A percentile compares a stretch with the other conserved stretches of the same genome.
These are phyloP conservation scores for Serendipita sp. DNA, from an alignment of 768 basidiomycete species.

Conservation along the genomic window DNA sequence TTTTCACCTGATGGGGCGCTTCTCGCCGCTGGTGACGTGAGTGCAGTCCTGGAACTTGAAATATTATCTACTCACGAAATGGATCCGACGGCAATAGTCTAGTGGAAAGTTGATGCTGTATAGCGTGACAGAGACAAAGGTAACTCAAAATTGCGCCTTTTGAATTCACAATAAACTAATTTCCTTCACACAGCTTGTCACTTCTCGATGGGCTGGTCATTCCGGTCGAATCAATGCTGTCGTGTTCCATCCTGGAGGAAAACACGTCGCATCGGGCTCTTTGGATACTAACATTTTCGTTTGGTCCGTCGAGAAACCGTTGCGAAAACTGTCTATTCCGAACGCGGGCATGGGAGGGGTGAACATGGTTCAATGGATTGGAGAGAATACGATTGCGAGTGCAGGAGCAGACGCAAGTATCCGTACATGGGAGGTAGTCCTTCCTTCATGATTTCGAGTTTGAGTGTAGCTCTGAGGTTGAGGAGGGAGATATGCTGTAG, in stretches of 20 bases:
- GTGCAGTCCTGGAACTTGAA: constrained; percentile 19
- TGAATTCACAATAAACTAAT: not conserved
- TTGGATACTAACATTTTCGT: constrained; percentile 89
- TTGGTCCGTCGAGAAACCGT: constrained; percentile 52
- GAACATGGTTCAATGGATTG: constrained; percentile 64
- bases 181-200: constrained; percentile 33
- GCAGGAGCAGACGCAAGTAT: constrained; percentile 75
- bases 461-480: no score
- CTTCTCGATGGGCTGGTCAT: constrained; percentile 77
- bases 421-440: constrained; percentile 38
- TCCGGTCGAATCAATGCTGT: constrained; percentile 66
- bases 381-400: constrained; percentile 41
- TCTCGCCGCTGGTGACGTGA: constrained; percentile 76
- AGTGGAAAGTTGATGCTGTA: constrained; percentile 69
- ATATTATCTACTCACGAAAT: not conserved
- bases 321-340: constrained; percentile 65
- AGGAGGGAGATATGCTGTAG: no score
- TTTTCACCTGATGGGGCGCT: constrained; percentile 65
- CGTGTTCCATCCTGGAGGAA: constrained; percentile 56
- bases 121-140: constrained; percentile 51
- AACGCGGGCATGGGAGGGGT: constrained; percentile 81
- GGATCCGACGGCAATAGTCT: constrained; percentile 30
- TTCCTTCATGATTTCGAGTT: constrained; percentile 7
- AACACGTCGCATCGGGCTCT: constrained; percentile 72
- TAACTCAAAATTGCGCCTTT: constrained; percentile 16